These are phyloP conservation scores for Lactarius evosmus DNA, from an alignment of 768 basidiomycete species.

Conservation along the genomic window DNA sequence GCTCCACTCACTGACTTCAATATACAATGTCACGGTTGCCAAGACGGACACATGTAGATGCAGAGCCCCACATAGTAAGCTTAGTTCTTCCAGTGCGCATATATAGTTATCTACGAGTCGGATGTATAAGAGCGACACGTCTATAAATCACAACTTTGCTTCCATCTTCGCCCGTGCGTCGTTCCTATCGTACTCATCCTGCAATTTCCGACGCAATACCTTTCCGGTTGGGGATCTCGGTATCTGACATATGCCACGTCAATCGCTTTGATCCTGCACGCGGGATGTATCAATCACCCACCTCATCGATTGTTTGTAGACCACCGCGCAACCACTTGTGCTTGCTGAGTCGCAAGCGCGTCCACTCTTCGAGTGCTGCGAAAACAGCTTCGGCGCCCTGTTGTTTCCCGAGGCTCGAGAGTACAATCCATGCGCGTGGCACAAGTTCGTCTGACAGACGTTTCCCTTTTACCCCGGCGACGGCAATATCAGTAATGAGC, in stretches of 20 bases:
- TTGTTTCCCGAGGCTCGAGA: slow-evolving; percentile 53
- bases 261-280: background rate
- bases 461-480: slow-evolving; percentile 72
- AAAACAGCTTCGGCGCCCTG: slow-evolving; percentile 42
- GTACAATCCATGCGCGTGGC: slow-evolving; percentile 75
- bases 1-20: background rate
- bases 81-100: background rate
- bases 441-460: slow-evolving; percentile 69
- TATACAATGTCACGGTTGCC: too few relatives aligned
- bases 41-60: background rate
- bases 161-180: background rate
- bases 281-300: slow-evolving; percentile 29
- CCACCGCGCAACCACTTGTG: slow-evolving; percentile 80
- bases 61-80: too few relatives aligned
- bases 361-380: slow-evolving; percentile 56
- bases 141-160: slow-evolving; percentile 5
- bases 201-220: slow-evolving; percentile 56
- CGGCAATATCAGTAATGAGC: slow-evolving; percentile 56
- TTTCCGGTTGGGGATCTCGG: slow-evolving; percentile 77
- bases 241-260: slow-evolving; percentile 41
- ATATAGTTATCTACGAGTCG: background rate
- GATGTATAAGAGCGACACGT: background rate
- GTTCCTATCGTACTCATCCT: slow-evolving; percentile 38
- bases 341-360: slow-evolving; percentile 58
- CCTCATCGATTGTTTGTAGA: slow-evolving; percentile 60